Evolutionary conservation across 805 yeast species (phyloP).

Genomic region (Candida namnaoensis): DNA sequence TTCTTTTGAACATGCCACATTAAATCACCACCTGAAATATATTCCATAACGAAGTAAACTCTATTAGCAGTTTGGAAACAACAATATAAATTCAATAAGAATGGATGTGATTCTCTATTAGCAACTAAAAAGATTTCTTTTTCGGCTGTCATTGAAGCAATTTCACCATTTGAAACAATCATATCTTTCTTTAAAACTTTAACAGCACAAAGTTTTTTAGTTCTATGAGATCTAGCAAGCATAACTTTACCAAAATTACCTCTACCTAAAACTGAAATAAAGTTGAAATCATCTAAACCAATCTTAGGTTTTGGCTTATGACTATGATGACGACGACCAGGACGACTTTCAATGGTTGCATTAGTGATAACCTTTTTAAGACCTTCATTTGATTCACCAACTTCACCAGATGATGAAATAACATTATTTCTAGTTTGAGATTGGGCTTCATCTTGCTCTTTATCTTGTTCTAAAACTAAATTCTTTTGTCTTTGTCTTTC

Average conservation of each 20-base stretch:
- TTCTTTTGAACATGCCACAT: slow-evolving; percentile 99
- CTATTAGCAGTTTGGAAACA: slow-evolving; percentile 98
- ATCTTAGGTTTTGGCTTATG: slow-evolving; percentile 47
- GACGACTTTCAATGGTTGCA: slow-evolving; percentile 3
- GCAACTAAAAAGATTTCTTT: slow-evolving; percentile 83
- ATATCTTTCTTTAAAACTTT: slow-evolving; percentile 95
- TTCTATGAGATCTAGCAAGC: slow-evolving; percentile 88
- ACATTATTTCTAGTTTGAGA: slow-evolving; percentile 3
- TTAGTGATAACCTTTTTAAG: slow-evolving; percentile 1
- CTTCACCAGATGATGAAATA: slow-evolving; percentile 2
- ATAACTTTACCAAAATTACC: slow-evolving; percentile 99
- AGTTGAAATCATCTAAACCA: slow-evolving; percentile 91
- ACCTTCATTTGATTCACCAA: too few species aligned
- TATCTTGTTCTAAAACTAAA: slow-evolving; percentile 9
- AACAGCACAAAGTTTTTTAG: slow-evolving; percentile 81
- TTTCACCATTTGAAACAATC: slow-evolving; percentile 91
- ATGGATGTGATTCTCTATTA: slow-evolving; percentile 86
- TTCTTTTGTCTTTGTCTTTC: slow-evolving; percentile 15
- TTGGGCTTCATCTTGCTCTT: too few species aligned
- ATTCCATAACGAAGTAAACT: slow-evolving; percentile 97
- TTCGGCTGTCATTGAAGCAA: slow-evolving; percentile 90
- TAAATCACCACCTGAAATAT: slow-evolving; percentile 94
- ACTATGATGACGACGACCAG: slow-evolving; percentile 1
- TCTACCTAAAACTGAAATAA: slow-evolving; percentile 91
- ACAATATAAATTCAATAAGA: slow-evolving; percentile 81